Conservation (phyloP, 1,139 yeast species). For the Nakaseomyces kungkrabaensis region DNA sequence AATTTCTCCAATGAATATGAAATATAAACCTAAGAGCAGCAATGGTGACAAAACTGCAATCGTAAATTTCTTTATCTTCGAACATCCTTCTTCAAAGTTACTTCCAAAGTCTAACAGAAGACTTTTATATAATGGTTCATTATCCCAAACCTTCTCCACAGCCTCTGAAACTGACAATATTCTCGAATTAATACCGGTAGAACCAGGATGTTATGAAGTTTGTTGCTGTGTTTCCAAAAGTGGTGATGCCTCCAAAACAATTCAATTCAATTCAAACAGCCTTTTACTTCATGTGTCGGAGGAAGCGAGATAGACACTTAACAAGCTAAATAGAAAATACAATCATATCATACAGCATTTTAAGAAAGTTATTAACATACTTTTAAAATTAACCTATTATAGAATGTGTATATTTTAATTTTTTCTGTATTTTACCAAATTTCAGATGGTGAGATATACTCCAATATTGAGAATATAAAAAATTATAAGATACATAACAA, state of each 20-base stretch:
- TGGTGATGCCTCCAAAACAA: slow-evolving; percentile 7
- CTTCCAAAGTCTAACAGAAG: slow-evolving; percentile 20
- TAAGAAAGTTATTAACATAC: too few species aligned
- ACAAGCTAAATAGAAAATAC: background rate
- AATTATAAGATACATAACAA: too few species aligned
- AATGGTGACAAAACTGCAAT: background rate
- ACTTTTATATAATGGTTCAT: slow-evolving; percentile 22
- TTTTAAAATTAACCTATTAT: too few species aligned
- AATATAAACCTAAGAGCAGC: background rate
- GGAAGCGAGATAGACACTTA: background rate
- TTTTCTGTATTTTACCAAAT: too few species aligned
- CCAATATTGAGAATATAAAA: too few species aligned
- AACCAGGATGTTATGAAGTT: slow-evolving; percentile 22
- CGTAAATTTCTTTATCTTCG: slow-evolving; percentile 16
- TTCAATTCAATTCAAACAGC: slow-evolving; percentile 13
- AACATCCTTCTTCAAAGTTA: slow-evolving; percentile 18
- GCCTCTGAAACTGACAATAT: slow-evolving; percentile 5
- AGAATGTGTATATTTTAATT: too few species aligned
- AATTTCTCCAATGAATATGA: background rate
- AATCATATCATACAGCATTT: too few species aligned
- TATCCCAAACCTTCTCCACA: slow-evolving; percentile 11
- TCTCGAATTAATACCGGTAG: slow-evolving; percentile 22
- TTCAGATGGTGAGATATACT: too few species aligned
- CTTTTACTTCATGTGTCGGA: slow-evolving; percentile 1
- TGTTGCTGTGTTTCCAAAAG: slow-evolving; percentile 14